Evolutionary conservation across 495 filamentous ascomycete species (phyloP), one percentile per base, ranked within the genome.

Genomic region (Trypethelium eluteriae): DNA sequence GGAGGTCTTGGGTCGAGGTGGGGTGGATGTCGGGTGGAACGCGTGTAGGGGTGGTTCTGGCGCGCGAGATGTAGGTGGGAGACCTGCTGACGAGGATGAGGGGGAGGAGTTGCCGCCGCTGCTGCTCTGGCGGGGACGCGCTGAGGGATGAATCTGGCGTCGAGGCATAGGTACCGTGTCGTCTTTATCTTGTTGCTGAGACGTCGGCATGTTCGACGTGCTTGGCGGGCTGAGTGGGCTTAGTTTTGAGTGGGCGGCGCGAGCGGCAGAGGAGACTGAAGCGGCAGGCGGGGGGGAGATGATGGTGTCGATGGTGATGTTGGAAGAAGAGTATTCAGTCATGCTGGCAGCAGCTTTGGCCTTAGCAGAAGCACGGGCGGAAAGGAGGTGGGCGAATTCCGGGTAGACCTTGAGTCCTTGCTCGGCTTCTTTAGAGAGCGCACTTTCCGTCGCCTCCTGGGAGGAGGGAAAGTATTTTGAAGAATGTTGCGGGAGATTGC

Each of bases 11-110:
- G 41, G 39, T 66, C 53, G 7, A 56, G 12, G 38, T 63, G 62
- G 11, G 62, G 44, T 46, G 59, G 39, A 38, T 62, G 53, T 59
- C 63, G 66, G 11, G 67, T 25, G 57, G 66, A 62, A 7, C 65
- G 35, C 3, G 67, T 69, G 38, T 18, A 59, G 53, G n/a, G 34
- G 53, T 32, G 25, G 12, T 63, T 9, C 12, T 36, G 57, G 53
- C 6, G 62, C 5, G 35, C n/a, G 32, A 3, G 34, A 5, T 3
- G 62, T 18, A 5, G 14, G 38, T 0, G 14, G 38, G 62, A 41
- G 34, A 14, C 11, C 11, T 36, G 14, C 12, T 16, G 38, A 6
- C 35, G 59, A 4, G 34, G 25, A 9, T 38, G 10, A 4, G 59
- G 14, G 6, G 34, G 10, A 41, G 38, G n/a, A 3, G 62, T 63